phyloP scores from a whole-genome alignment of 164 flowering plant genomes.

The Buxus sempervirens region DNA sequence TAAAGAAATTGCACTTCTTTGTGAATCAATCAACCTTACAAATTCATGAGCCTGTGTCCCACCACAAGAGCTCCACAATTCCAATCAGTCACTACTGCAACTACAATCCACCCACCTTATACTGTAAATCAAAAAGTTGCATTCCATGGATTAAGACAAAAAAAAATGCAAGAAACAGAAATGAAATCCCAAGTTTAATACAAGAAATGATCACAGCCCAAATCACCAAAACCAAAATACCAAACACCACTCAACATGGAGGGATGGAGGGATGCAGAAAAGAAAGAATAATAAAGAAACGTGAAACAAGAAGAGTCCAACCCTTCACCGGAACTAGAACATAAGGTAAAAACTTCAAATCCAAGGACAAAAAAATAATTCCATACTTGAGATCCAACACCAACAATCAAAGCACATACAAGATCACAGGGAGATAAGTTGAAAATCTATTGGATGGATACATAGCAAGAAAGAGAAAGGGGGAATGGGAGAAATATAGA shows the following conservation, averaged over 20 bases:
- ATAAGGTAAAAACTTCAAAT: not conserved
- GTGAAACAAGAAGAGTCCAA: not conserved
- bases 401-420: not conserved
- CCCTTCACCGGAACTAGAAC: not conserved
- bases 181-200: not conserved
- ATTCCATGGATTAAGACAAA: not conserved
- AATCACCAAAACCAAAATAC: too few relatives aligned
- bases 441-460: too few relatives aligned
- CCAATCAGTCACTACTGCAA: slow-evolving; percentile 16
- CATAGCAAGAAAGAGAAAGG: not conserved
- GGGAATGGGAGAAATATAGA: not conserved
- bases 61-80: slow-evolving; percentile 10
- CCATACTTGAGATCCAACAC: not conserved
- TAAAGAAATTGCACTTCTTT: not conserved
- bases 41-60: slow-evolving; percentile 9
- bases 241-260: too few relatives aligned
- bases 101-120: slow-evolving; percentile 28
- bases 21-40: not conserved
- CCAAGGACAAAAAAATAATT: not conserved
- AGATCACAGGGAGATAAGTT: not conserved
- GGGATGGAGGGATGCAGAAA: too few relatives aligned
- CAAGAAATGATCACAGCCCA: not conserved
- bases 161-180: not conserved
- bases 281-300: too few relatives aligned
- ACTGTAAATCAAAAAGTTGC: slow-evolving; percentile 14